Conservation (phyloP, 2,329 filamentous ascomycete species). For the Lachnellula cervina region DNA sequence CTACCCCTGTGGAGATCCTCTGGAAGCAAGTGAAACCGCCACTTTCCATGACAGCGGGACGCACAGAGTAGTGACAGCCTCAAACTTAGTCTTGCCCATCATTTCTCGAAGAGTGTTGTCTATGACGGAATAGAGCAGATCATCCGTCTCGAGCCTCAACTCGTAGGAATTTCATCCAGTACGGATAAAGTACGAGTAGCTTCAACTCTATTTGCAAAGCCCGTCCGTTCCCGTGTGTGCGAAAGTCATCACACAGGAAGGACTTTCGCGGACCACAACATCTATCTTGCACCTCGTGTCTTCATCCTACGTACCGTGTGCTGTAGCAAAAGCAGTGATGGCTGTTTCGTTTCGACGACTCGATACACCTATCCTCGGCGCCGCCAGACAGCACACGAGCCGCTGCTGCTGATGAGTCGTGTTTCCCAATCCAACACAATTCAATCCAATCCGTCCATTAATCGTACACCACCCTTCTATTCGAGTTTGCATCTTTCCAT, state of each 20-base stretch:
- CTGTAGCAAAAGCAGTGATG: neutral
- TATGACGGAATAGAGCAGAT: neutral
- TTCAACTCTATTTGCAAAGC: neutral
- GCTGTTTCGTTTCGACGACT: neutral
- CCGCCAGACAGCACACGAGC: neutral
- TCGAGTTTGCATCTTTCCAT: too few species aligned
- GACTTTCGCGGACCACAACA: neutral
- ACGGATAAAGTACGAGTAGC: neutral
- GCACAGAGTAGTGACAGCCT: neutral
- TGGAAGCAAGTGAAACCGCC: conserved; percentile 1
- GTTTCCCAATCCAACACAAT: neutral
- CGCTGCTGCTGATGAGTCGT: neutral
- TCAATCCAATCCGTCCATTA: neutral
- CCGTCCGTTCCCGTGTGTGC: neutral
- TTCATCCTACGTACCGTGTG: neutral
- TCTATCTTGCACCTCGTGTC: neutral
- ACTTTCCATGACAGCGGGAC: neutral
- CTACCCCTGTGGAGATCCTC: neutral
- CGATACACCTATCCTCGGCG: neutral
- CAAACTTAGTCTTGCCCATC: too few species aligned
- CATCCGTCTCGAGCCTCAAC: neutral
- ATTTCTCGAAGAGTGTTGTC: neutral
- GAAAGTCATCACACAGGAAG: neutral
- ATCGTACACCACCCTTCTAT: neutral
- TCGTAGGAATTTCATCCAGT: neutral